Evolutionary conservation across 495 filamentous ascomycete species (phyloP), one percentile per base, ranked within the genome.

Genomic region (Hyaloscypha bicolor): DNA sequence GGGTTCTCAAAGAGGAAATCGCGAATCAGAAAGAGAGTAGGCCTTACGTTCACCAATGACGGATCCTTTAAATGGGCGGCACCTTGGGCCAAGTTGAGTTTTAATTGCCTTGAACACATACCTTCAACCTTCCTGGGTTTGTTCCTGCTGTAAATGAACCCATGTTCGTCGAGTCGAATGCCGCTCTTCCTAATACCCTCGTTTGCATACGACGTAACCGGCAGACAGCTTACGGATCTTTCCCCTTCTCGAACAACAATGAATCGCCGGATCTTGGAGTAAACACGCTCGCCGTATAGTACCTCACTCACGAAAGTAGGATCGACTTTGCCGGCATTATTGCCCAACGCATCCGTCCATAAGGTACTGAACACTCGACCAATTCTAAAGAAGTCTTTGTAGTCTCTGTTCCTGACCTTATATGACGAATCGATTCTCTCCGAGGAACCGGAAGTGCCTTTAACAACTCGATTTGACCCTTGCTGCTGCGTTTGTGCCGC

Each of bases 211-310:
- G 68, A 63, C 0, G 63, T 66, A 21, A 73, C 63, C n/a, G 68
- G 69, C 6, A 73, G 59, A 33, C 71, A 73, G 4, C 31, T 62
- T 31, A 61, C 64, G 31, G 29, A 63, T 21, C 58, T 42, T 25
- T 65, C 42, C 4, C 62, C 60, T 32, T 66, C 51, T 6, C 65
- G 42, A 21, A 73, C 71, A 31, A 73, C 65, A 33, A 73, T 62
- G 53, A 73, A 73, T 8, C 71, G 55, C 57, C 71, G 60, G n/a
- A 73, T 69, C 37, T 68, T 68, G 25, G 68, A 59, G 37, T 70
- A 62, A 4, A 66, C 71, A 21, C 60, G 48, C 35, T 72, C 63
- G 0, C 48, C 30, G 30, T 67, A 72, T 22, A 9, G 35, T 5
- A 69, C 51, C 2, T 31, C 29, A 59, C 60, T 67, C 14, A 69